A percentile compares a stretch with the other conserved stretches of the same genome.
These are phyloP conservation scores for Dryas integrifolia DNA, from an alignment of 331 rosid genomes.

Conservation along the genomic window DNA sequence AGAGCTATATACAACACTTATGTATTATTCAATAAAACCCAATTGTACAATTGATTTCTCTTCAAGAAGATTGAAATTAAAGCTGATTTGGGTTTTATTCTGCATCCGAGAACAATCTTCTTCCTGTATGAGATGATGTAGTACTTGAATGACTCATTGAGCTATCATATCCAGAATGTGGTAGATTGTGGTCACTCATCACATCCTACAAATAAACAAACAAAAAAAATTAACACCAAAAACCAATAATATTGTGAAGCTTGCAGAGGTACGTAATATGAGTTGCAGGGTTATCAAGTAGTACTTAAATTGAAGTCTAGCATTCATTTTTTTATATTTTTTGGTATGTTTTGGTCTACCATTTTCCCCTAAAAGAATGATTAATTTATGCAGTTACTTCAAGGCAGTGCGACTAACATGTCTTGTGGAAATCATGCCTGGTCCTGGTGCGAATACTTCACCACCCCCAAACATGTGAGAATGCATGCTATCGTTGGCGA, in stretches of 20 bases:
- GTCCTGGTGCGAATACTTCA: constrained; percentile 21
- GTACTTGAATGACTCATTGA: constrained; percentile 34
- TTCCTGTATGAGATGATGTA: constrained; percentile 18
- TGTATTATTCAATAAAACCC: too few relatives aligned
- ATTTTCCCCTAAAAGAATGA: not conserved
- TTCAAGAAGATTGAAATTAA: not conserved
- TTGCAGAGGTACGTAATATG: not conserved
- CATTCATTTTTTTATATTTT: too few relatives aligned
- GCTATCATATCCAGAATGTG: constrained; percentile 34
- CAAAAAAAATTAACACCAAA: not conserved
- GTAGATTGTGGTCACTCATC: constrained; percentile 25
- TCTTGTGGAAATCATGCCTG: constrained; percentile 16
- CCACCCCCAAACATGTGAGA: constrained; percentile 22
- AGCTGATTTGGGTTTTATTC: not conserved
- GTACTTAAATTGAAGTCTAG: too few relatives aligned
- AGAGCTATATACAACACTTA: too few relatives aligned
- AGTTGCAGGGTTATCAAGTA: too few relatives aligned
- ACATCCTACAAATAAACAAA: constrained; percentile 30
- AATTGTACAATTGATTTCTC: too few relatives aligned
- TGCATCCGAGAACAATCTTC: not conserved
- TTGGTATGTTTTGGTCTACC: too few relatives aligned
- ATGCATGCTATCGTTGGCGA: constrained; percentile 45
- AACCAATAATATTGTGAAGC: not conserved
- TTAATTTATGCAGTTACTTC: not conserved
- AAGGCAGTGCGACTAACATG: constrained; percentile 28